A percentile compares a stretch with the other conserved stretches of the same genome.
Conservation (phyloP, 208 protist species). For the Acanthamoeba healyi region DNA sequence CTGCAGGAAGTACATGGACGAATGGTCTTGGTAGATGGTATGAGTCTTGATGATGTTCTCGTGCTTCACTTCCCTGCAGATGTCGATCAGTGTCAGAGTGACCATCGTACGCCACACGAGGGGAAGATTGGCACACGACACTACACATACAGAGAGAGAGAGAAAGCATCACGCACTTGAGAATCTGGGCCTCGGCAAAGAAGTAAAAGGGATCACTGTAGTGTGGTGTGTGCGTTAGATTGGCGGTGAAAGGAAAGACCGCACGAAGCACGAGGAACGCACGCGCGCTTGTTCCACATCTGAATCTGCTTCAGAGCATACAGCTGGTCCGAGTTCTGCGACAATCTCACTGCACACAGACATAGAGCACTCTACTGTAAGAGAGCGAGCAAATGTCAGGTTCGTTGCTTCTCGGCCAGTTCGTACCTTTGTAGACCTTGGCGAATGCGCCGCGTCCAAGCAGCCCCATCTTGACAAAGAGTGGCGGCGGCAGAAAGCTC, state of each 20-base stretch:
- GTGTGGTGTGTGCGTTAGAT: too few species aligned
- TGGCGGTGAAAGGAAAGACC: background rate
- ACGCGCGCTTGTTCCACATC: background rate
- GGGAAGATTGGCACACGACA: background rate
- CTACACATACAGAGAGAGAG: background rate
- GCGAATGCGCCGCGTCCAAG: constrained; percentile 7
- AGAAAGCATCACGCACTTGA: constrained; percentile 18
- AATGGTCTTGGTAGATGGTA: constrained; percentile 13
- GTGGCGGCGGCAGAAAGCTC: background rate
- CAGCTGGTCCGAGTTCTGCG: background rate
- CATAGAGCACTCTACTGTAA: too few species aligned
- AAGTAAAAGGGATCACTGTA: constrained; percentile 20
- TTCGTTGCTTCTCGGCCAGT: too few species aligned
- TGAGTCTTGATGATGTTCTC: constrained; percentile 32
- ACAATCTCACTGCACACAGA: background rate
- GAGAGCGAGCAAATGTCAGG: too few species aligned
- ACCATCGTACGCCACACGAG: too few species aligned
- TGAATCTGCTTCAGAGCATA: constrained; percentile 26
- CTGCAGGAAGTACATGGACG: background rate
- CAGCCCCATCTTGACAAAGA: background rate
- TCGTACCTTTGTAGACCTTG: constrained; percentile 22
- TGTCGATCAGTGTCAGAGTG: background rate
- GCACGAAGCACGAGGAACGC: background rate
- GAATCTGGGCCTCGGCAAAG: constrained; percentile 6
- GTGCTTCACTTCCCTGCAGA: background rate